Evolutionary conservation across 2,329 filamentous ascomycete species (phyloP).

Genomic region (Furcasterigmium sp.): DNA sequence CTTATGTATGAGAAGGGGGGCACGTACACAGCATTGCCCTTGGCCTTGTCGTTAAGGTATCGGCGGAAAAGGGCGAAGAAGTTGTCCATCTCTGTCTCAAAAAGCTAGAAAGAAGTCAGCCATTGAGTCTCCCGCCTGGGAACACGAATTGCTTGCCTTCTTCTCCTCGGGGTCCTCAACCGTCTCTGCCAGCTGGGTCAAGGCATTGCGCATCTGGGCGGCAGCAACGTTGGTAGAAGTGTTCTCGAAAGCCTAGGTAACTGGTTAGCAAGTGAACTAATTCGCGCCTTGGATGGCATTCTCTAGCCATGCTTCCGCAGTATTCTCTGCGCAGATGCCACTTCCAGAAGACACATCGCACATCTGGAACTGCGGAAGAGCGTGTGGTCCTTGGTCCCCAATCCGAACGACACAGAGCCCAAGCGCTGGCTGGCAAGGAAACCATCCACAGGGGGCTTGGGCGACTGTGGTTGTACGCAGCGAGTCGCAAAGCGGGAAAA

Average conservation of each 20-base stretch:
- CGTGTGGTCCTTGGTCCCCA: too few relatives aligned
- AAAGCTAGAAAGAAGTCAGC: slow-evolving; percentile 53
- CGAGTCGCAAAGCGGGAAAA: too few relatives aligned
- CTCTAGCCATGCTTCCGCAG: too few relatives aligned
- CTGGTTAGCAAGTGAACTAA: slow-evolving; percentile 30
- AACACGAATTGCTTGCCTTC: slow-evolving; percentile 59
- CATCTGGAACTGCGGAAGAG: too few relatives aligned
- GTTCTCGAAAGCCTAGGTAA: slow-evolving; percentile 90
- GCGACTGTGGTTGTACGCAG: too few relatives aligned
- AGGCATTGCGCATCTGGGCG: slow-evolving; percentile 96
- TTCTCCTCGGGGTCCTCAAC: slow-evolving; percentile 76
- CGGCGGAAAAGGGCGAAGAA: slow-evolving; percentile 98
- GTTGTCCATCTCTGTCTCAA: slow-evolving; percentile 99
- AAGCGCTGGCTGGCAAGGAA: too few relatives aligned
- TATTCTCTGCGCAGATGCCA: too few relatives aligned
- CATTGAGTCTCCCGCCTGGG: neutral
- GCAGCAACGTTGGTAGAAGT: slow-evolving; percentile 97
- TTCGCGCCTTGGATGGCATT: too few relatives aligned
- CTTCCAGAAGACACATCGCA: too few relatives aligned
- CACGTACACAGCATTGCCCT: slow-evolving; percentile 80
- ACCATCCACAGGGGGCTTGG: too few relatives aligned
- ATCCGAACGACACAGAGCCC: too few relatives aligned
- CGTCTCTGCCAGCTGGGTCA: slow-evolving; percentile 87
- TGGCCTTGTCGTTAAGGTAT: slow-evolving; percentile 98
- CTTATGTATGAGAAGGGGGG: slow-evolving; percentile 5